Evolutionary conservation across 345 rosid genomes (phyloP), one percentile per base, ranked within the genome.

Genomic region (Hypericum androsaemum): DNA sequence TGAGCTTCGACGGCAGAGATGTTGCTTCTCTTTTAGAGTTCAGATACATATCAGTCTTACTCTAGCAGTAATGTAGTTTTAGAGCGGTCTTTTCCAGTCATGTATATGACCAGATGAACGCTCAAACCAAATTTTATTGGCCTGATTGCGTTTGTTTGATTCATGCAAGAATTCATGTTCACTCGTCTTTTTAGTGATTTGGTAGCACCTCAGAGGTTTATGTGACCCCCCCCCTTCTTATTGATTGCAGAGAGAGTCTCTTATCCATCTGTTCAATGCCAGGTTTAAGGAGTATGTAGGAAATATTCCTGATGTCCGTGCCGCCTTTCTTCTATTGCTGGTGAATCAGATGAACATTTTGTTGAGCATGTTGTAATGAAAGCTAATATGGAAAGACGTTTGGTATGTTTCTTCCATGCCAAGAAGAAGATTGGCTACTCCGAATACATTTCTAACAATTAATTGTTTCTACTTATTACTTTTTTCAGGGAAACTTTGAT

Each of bases 361-460:
- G 73, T 84, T 45, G 88, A 79, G 63, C 64, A 47, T 64, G 73
- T 76, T 28, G 62, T 71, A 39, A 74, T 64, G 51, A 83, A 77
- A 77, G 94, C 97, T 68, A 89, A 84, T 80, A 82, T 89, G 94
- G 97, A 89, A 72, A 89, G 68, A 54, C 86, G 97, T 16, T 55
- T 77, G 82, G 97, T 89, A 68, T 50, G 76, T 49, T 22, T 22
- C 32, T 22, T 22, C 32, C 32, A 22, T 22, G 32, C 32, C 32
- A 22, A 22, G 32, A 4, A 1, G 32, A 22, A 22, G 32, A 22
- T 22, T 22, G 32, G 32, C 32, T 22, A 22, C 32, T 22, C 32
- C 32, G 32, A 22, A 22, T 22, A 22, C 32, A 22, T 22, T 22
- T 22, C 32, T 22, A 22, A 22, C 32, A 22, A 22, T 32, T 32